Evolutionary conservation across 148 eudicot genomes (phyloP), one percentile per base, ranked within the genome.

Genomic region (Cornus suecica): DNA sequence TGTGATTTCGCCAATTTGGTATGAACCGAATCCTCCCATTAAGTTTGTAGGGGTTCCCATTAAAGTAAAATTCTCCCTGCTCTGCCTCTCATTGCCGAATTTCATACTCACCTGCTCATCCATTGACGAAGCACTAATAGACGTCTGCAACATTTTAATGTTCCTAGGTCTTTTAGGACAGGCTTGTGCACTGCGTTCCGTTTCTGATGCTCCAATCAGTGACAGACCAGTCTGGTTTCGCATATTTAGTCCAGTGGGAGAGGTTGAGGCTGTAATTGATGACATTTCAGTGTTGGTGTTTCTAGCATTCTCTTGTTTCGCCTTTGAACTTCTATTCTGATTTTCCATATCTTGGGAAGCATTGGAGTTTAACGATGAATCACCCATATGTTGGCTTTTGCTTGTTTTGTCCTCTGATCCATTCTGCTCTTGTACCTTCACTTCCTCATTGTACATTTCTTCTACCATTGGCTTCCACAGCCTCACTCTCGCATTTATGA

Each of bases 391-490:
- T 14, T 83, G 66, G 26, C 56, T 67, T 72, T 85, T 79, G 62
- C 60, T 63, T 25, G 80, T 31, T 65, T 86, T 87, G 24, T 87
- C 89, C 41, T 84, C 83, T 16, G 83, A 51, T 66, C 73, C 77
- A n/a, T 84, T 82, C 24, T 87, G 82, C 66, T 88, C 87, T 28
- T 86, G 87, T 8, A 84, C 90, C 80, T 88, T 90, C 16, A 84
- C 78, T 75, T 92, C 97, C 78, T 92, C 94, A 26, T 37, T 75
- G 86, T 92, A 92, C 97, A 92, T 92, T 32, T 92, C 97, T 69
- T 92, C 97, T n/a, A 92, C 92, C 97, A 92, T 92, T 15, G 97
- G 97, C 76, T 92, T 92, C 97, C 97, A 92, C 18, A 92, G 87
- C 32, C 97, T 84, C n/a, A 92, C 97, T 56, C 97, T 85, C 4